These are phyloP conservation scores for Penicillium sp. DNA, from an alignment of 2,329 filamentous ascomycete genomes.

Conservation along the genomic window DNA sequence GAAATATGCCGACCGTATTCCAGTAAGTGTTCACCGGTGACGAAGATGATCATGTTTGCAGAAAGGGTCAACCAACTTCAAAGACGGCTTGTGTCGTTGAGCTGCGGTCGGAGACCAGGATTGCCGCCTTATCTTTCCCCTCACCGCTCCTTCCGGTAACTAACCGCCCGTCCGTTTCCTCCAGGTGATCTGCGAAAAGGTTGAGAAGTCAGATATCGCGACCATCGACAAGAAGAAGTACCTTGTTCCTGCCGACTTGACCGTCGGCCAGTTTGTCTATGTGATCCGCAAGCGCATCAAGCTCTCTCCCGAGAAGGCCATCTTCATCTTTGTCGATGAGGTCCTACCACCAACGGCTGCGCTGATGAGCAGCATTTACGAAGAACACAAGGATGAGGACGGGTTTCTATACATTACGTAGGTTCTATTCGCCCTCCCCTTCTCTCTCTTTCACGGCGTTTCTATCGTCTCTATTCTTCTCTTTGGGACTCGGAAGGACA, in stretches of 20 bases:
- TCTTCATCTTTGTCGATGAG: constrained; percentile 99
- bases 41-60: constrained; percentile 1
- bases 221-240: constrained; percentile 99
- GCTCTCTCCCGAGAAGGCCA: constrained; percentile 98
- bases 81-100: not conserved
- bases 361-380: constrained; percentile 98
- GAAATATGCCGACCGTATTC: constrained; percentile 98
- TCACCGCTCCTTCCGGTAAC: constrained; percentile 30
- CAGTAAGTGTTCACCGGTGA: constrained; percentile 56
- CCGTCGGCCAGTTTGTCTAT: constrained; percentile 98
- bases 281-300: constrained; percentile 99
- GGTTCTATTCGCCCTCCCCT: constrained; percentile 24
- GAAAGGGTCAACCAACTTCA: not conserved
- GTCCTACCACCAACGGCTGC: constrained; percentile 93
- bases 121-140: constrained; percentile 3
- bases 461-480: not conserved
- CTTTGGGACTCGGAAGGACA: not conserved
- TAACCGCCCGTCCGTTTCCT: constrained; percentile 17
- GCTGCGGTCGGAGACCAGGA: not conserved
- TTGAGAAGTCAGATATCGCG: constrained; percentile 97
- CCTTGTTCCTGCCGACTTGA: constrained; percentile 92
- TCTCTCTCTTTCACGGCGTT: not conserved
- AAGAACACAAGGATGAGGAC: constrained; percentile 89
- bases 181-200: constrained; percentile 98
- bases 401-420: constrained; percentile 98